Evolutionary conservation across 257 asterid species (phyloP).

Genomic region (Mentha longifolia): DNA sequence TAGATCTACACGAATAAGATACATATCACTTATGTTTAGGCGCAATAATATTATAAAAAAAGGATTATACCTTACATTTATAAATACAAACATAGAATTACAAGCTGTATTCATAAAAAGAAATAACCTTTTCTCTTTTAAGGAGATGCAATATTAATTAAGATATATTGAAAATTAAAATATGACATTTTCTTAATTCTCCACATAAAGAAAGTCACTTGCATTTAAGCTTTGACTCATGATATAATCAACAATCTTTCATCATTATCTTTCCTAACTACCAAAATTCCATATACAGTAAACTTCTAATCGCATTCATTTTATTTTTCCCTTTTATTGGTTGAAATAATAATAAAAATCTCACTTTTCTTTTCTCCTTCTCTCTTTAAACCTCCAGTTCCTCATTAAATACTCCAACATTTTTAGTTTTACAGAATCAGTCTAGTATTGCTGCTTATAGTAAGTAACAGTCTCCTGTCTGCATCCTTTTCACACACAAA

Average conservation of each 20-base stretch:
- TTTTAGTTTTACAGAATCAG: conserved; percentile 2
- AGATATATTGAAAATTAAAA: too few species aligned
- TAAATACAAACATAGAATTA: too few species aligned
- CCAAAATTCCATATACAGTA: background rate
- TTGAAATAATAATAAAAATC: background rate
- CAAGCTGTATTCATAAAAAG: too few species aligned
- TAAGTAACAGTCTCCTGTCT: background rate
- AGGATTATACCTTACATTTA: too few species aligned
- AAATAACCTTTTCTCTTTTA: too few species aligned
- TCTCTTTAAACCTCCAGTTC: conserved; percentile 15
- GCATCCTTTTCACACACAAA: background rate
- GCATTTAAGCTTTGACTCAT: background rate
- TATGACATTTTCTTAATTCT: too few species aligned
- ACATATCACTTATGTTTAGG: too few species aligned
- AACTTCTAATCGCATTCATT: background rate
- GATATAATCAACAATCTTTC: background rate
- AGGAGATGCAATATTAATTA: too few species aligned
- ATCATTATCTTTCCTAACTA: background rate
- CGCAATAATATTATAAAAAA: too few species aligned
- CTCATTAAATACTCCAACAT: background rate
- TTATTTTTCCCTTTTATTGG: background rate
- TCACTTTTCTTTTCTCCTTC: background rate
- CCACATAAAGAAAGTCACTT: too few species aligned
- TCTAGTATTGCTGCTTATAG: background rate
- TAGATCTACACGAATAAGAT: too few species aligned